Evolutionary conservation across 805 yeast species (phyloP), one percentile per base, ranked within the genome.

Genomic region (Torulaspora indica): DNA sequence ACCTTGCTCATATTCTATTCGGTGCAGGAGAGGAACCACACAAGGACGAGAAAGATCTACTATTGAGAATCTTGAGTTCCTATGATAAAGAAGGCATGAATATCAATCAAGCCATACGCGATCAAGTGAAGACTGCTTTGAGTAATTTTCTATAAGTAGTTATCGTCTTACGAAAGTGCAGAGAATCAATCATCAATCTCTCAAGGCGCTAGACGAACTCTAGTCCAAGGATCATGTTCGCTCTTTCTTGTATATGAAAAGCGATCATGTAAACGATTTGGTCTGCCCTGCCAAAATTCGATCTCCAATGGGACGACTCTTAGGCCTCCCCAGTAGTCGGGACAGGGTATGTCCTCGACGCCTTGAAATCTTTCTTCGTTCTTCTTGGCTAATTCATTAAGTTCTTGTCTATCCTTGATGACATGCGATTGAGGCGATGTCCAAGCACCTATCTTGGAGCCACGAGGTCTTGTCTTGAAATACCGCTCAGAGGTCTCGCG

Each of bases 201-300:
- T 58, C 42, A 79, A 52, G 97, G 95, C 6, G 95, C 85, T 32
- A 88, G 68, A 66, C 96, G 77, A 30, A 71, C 67, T 24, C 83
- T 56, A 39, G 73, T 66, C 95, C 95, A 90, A 25, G 72, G 67
- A 1, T 64, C 71, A 10, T 68, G 72, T 13, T 69, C 75, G 7
- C 62, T 52, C 18, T 76, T 78, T 62, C 95, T 74, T 48, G 76
- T 74, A 66, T 75, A 90, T 10, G 81, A 78, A 40, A 90, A 72
- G 55, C 98, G 77, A 65, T 93, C 98, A 64, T 93, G 98, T 40
- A 91, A 71, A 63, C 98, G 77, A 59, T 86, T 82, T 47, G 76
- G 73, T 51, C 98, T 79, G 13, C 98, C 98, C 69, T 93, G 98
- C 97, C 98, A 93, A 61, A 91, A 93, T 68, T 93, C 98, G 53